Evolutionary conservation across 441 rosid genomes (phyloP).

Genomic region (Codiaeum variegatum): DNA sequence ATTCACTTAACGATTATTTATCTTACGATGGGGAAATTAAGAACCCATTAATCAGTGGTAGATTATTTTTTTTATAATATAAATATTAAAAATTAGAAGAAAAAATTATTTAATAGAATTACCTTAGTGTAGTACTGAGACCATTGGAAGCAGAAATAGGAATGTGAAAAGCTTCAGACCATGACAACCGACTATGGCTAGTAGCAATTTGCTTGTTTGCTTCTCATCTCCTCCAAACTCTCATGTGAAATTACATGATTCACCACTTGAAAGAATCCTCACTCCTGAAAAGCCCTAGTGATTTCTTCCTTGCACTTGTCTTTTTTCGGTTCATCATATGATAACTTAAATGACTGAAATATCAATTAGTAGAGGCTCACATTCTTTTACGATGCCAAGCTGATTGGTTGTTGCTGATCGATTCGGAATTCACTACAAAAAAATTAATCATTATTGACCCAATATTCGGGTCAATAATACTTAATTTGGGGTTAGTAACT

Average conservation of each 20-base stretch:
- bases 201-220: constrained; percentile 78
- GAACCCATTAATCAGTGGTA: no score
- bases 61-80: no score
- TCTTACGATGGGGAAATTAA: no score
- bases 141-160: constrained; percentile 45
- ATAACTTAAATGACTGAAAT: constrained; percentile 32
- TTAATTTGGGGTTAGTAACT: no score
- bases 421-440: no score
- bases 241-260: constrained; percentile 77
- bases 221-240: constrained; percentile 62
- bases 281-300: constrained; percentile 69
- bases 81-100: neutral
- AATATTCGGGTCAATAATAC: no score
- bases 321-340: constrained; percentile 23
- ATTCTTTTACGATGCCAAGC: constrained; percentile 36
- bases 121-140: constrained; percentile 58
- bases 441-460: no score
- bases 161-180: constrained; percentile 95
- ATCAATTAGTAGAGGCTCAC: constrained; percentile 80
- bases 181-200: constrained; percentile 56
- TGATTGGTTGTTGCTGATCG: constrained; percentile 13
- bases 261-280: constrained; percentile 90
- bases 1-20: no score
- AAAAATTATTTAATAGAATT: constrained; percentile 2
- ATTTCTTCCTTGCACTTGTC: constrained; percentile 59